Base-by-base conservation (phyloP, 768 basidiomycete species). In the Kwoniella dendrophila region DNA sequence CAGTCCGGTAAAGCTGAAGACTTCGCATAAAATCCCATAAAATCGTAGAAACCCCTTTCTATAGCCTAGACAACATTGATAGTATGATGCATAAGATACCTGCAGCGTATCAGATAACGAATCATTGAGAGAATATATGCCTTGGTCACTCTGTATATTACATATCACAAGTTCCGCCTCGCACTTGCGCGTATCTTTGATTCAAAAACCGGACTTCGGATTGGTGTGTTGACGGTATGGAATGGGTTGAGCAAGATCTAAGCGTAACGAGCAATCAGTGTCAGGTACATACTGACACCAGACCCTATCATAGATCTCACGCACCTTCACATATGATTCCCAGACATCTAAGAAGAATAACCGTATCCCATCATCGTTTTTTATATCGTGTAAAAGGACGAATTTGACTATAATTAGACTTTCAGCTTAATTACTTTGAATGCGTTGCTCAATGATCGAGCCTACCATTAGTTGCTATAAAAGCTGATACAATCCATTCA, bases 401-500 rank as follows among this genome's bases (percentile, higher is more conserved):
- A 99, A 90, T 80, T 97, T 98, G 82, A 91, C 96, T 98, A 75
- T 45, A 49, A 27, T 56, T 6, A 55, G 8, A 36, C 52, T 27
- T 26, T 26, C 16, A 26, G 48, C 12, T 32, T 34, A 14, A 55
- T n/a, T 36, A 16, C 36, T 29, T n/a, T 26, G 24, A 34, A 52
- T 41, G 32, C 33, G 30, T 44, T 16, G 10, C 3, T 16, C 29
- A 26, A 11, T 38, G 22, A 50, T 6, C 51, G 53, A 27, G 72
- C 92, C 82, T 80, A 98, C 95, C 96, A 64, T 89, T 90, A 1
- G 94, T 88, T 0, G 96, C 98, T 20, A 98, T 83, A 81, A 97
- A 98, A 30, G 90, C 92, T 16, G 96, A 98, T 20, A 98, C 87
- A 2, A 87, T 94, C 96, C 96, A 99, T 77, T 98, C 96, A 74